Conservation (phyloP, 306 rosid genomes). For the Pachyrhizus erosus region DNA sequence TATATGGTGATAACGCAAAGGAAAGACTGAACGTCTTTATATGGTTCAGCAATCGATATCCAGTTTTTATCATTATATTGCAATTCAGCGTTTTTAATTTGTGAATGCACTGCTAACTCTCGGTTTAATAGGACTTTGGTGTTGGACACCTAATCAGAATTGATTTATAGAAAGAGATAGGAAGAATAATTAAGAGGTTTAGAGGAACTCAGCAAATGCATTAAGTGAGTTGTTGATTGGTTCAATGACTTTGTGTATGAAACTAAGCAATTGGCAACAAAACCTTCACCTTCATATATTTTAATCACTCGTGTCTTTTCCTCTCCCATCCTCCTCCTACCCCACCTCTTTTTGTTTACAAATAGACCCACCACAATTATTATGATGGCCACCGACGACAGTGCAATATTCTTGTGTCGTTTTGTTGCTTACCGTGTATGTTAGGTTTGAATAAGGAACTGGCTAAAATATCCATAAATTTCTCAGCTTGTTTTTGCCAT, state of each 20-base stretch:
- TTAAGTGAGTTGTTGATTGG: slow-evolving; percentile 31
- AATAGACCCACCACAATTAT: slow-evolving; percentile 44
- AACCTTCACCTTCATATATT: slow-evolving; percentile 34
- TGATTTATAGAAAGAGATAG: slow-evolving; percentile 45
- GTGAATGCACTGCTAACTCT: slow-evolving; percentile 30
- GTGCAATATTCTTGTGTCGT: slow-evolving; percentile 44
- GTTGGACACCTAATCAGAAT: slow-evolving; percentile 6
- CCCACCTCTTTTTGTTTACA: slow-evolving; percentile 17
- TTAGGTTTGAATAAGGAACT: slow-evolving; percentile 30
- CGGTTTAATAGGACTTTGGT: background rate
- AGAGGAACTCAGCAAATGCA: slow-evolving; percentile 25
- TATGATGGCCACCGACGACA: slow-evolving; percentile 52
- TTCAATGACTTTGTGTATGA: slow-evolving; percentile 35
- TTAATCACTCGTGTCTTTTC: slow-evolving; percentile 36
- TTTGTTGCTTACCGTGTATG: slow-evolving; percentile 37
- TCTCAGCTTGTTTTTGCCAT: background rate
- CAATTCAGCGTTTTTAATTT: slow-evolving; percentile 28
- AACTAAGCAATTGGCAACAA: slow-evolving; percentile 38
- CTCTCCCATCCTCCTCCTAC: slow-evolving; percentile 2
- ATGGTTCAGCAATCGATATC: slow-evolving; percentile 25
- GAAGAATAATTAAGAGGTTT: slow-evolving; percentile 21
- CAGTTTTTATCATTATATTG: slow-evolving; percentile 39
- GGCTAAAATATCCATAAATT: background rate
- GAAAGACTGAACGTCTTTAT: background rate
- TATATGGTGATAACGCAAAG: background rate